Conservation (phyloP, 2,329 filamentous ascomycete species). For the Laburnicola sp. region DNA sequence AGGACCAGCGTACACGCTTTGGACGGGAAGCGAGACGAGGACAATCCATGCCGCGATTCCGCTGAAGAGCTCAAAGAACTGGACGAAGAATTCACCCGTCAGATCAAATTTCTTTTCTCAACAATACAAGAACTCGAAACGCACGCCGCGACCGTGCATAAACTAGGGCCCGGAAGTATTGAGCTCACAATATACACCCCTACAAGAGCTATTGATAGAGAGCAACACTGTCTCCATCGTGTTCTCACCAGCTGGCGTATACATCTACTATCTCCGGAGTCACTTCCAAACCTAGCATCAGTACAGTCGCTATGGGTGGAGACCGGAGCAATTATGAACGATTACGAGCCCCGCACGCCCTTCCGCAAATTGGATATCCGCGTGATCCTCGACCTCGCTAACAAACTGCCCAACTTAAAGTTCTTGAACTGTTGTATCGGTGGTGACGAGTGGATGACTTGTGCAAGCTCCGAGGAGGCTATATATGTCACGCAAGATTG, state of each 20-base stretch:
- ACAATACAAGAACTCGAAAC: slow-evolving; percentile 10
- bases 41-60: slow-evolving; percentile 12
- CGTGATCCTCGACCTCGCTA: not conserved
- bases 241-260: slow-evolving; percentile 3
- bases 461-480: too few relatives aligned
- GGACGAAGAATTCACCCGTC: slow-evolving; percentile 14
- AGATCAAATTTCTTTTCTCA: slow-evolving; percentile 12
- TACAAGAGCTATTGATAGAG: not conserved
- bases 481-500: not conserved
- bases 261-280: slow-evolving; percentile 1
- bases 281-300: not conserved
- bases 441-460: not conserved
- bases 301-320: not conserved
- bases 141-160: not conserved
- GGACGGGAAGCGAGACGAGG: too few relatives aligned
- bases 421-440: not conserved
- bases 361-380: not conserved
- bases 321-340: too few relatives aligned
- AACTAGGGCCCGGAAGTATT: not conserved
- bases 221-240: not conserved
- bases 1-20: not conserved
- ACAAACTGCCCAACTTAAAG: not conserved
- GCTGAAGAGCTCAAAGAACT: slow-evolving; percentile 10
- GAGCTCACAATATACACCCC: slow-evolving; percentile 12
- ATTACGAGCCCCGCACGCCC: not conserved